Conservation (phyloP, 1,139 yeast species). For the Magnusiomyces suaveolens region DNA sequence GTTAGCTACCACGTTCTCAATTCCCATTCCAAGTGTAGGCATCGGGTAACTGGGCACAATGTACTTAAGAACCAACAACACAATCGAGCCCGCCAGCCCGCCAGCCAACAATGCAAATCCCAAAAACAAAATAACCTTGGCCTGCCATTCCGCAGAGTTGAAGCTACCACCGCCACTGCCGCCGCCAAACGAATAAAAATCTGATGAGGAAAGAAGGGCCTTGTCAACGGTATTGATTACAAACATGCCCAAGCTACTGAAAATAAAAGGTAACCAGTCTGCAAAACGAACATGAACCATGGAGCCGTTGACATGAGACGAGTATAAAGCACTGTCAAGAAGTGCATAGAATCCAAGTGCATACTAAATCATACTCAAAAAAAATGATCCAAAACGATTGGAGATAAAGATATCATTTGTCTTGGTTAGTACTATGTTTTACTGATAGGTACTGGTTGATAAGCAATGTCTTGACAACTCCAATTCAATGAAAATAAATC, state of each 20-base stretch:
- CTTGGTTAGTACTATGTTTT: too few relatives aligned
- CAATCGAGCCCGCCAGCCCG: conserved; percentile 86
- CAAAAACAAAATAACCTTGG: conserved; percentile 74
- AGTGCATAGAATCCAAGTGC: conserved; percentile 87
- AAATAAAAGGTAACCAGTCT: conserved; percentile 91
- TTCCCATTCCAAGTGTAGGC: conserved; percentile 94
- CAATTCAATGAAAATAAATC: too few relatives aligned
- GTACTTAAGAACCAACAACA: conserved; percentile 77
- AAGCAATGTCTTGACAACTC: too few relatives aligned
- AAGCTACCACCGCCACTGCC: conserved; percentile 29
- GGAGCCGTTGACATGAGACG: conserved; percentile 70
- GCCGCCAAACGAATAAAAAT: conserved; percentile 37
- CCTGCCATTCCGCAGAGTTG: conserved; percentile 77
- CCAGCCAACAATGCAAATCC: conserved; percentile 93
- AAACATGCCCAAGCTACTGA: conserved; percentile 83
- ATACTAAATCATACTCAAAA: conserved; percentile 38
- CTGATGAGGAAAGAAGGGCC: conserved; percentile 54
- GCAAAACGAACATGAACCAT: conserved; percentile 71
- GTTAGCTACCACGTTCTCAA: conserved; percentile 76
- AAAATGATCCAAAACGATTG: too few relatives aligned
- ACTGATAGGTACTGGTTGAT: too few relatives aligned
- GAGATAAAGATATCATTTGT: too few relatives aligned
- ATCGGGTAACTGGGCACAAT: conserved; percentile 64
- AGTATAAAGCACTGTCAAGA: conserved; percentile 79
- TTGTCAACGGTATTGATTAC: conserved; percentile 89